These are phyloP conservation scores for Neurospora sp. DNA, from an alignment of 495 filamentous ascomycete genomes.

Conservation along the genomic window DNA sequence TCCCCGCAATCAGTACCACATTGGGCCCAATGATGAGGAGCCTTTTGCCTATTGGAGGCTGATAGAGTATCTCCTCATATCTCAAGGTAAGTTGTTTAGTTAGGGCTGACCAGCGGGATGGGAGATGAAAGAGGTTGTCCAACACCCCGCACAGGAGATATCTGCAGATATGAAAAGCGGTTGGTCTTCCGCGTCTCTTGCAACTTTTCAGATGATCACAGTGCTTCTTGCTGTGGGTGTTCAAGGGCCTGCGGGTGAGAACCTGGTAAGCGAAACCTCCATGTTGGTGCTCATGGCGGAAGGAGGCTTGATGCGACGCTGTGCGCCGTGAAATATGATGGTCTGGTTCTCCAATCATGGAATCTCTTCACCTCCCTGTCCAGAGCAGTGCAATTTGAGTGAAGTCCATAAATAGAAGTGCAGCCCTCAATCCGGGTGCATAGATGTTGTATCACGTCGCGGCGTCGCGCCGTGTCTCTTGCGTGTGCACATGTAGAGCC, in stretches of 20 bases:
- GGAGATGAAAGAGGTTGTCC: not conserved
- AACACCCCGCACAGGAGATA: not conserved
- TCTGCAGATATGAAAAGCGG: not conserved
- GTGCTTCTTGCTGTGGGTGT: not conserved
- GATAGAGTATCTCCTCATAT: not conserved
- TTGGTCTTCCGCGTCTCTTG: not conserved
- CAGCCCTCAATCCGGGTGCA: conserved; percentile 4
- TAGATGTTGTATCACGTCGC: conserved; percentile 8
- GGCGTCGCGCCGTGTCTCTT: conserved; percentile 7
- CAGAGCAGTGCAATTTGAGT: conserved; percentile 6
- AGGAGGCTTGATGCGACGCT: conserved; percentile 14
- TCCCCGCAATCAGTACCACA: not conserved
- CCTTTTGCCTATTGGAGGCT: not conserved
- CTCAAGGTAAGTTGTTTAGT: not conserved
- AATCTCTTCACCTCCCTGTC: not conserved
- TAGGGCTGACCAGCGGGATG: not conserved
- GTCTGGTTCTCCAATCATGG: conserved; percentile 5
- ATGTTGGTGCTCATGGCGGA: conserved; percentile 4
- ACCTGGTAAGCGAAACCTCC: conserved; percentile 2
- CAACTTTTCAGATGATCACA: not conserved
- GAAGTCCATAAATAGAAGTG: conserved; percentile 16
- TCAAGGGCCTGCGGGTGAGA: not conserved
- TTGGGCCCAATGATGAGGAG: not conserved
- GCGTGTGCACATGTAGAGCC: not conserved
- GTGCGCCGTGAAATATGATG: not conserved